Percentiles rank a stretch among this genome's conserved stretches.
phyloP scores from a whole-genome alignment of 768 basidiomycete species.

The Amanita pseudoporphyria region DNA sequence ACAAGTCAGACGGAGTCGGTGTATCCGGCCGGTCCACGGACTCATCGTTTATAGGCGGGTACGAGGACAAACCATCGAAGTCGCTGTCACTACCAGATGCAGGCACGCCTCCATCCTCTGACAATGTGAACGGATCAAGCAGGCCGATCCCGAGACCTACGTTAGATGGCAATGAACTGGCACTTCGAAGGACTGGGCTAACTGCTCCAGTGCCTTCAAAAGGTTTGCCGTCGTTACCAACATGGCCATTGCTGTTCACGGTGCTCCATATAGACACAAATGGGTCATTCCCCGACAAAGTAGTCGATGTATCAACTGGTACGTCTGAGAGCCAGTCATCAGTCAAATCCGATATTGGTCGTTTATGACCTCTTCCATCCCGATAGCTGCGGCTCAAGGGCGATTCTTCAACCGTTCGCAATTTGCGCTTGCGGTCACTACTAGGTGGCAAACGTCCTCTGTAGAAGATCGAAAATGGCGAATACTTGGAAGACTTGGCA shows the following conservation, averaged over 20 bases:
- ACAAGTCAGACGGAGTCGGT: constrained; percentile 6
- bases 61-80: constrained; percentile 21
- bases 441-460: constrained; percentile 24
- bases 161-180: constrained; percentile 20
- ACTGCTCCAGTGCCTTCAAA: constrained; percentile 29
- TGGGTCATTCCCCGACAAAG: constrained; percentile 28
- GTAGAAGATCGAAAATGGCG: constrained; percentile 29
- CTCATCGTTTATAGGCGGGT: constrained; percentile 22
- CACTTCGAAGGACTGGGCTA: constrained; percentile 46
- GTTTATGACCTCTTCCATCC: constrained; percentile 16
- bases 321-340: constrained; percentile 34
- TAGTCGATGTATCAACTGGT: constrained; percentile 16
- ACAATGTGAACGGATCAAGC: constrained; percentile 44
- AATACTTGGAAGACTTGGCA: constrained; percentile 22
- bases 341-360: constrained; percentile 24
- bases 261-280: constrained; percentile 34
- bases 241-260: constrained; percentile 8
- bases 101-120: constrained; percentile 12
- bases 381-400: constrained; percentile 31
- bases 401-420: constrained; percentile 30
- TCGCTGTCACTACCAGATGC: constrained; percentile 21
- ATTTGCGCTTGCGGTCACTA: constrained; percentile 18
- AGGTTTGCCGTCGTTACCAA: constrained; percentile 10
- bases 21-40: constrained; percentile 15
- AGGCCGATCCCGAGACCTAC: constrained; percentile 43